Evolutionary conservation across 768 basidiomycete genomes (phyloP).

Genomic region (Aureoboletus auriporus): DNA sequence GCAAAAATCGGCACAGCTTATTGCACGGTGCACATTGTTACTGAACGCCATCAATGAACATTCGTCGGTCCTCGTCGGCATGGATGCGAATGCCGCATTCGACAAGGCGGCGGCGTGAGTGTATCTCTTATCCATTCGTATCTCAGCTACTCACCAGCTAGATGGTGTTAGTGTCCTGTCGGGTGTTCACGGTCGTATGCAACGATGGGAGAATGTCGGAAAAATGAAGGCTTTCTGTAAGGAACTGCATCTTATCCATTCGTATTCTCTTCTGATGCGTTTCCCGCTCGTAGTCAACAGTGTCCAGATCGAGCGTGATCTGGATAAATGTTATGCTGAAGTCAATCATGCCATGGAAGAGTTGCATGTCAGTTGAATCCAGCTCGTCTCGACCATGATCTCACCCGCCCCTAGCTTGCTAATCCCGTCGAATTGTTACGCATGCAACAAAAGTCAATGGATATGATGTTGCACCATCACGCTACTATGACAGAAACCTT

Average conservation of each 20-base stretch:
- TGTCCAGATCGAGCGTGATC: constrained; percentile 42
- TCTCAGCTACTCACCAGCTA: neutral
- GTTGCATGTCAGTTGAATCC: constrained; percentile 37
- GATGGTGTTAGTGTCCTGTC: constrained; percentile 36
- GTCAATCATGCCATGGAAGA: constrained; percentile 39
- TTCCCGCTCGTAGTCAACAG: constrained; percentile 35
- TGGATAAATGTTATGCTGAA: constrained; percentile 41
- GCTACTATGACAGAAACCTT: constrained; percentile 38
- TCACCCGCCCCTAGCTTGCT: constrained; percentile 15
- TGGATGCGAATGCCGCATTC: constrained; percentile 35
- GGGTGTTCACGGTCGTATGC: constrained; percentile 36
- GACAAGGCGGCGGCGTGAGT: constrained; percentile 46
- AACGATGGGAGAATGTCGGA: constrained; percentile 37
- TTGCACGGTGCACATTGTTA: constrained; percentile 38
- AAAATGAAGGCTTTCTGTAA: constrained; percentile 38
- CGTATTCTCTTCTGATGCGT: constrained; percentile 3
- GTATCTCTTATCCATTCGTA: neutral
- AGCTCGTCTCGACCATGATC: neutral
- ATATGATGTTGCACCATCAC: constrained; percentile 25
- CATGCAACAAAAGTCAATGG: constrained; percentile 28
- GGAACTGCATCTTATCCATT: constrained; percentile 7
- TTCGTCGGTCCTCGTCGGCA: constrained; percentile 34
- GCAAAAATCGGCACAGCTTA: constrained; percentile 42
- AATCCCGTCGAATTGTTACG: constrained; percentile 21
- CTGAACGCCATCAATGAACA: constrained; percentile 40